These are phyloP conservation scores for Blastocystis sp. DNA, from an alignment of 352 stramenopile genomes.

Conservation along the genomic window DNA sequence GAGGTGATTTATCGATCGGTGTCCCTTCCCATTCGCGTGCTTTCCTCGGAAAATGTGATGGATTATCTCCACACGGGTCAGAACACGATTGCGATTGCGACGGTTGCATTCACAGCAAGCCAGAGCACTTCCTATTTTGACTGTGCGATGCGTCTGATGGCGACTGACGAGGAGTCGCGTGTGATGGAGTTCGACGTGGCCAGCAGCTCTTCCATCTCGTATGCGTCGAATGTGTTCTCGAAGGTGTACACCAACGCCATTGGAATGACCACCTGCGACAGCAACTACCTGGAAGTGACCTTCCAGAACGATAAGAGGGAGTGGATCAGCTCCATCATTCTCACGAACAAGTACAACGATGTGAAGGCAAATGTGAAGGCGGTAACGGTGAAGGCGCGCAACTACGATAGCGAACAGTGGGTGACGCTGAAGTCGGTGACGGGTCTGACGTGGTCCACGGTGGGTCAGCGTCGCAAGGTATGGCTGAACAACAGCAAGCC, in stretches of 20 bases:
- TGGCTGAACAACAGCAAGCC: background rate
- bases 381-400: background rate
- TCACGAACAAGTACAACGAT: background rate
- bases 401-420: background rate
- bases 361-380: background rate
- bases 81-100: constrained; percentile 35
- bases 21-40: background rate
- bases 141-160: background rate
- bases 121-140: background rate
- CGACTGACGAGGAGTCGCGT: background rate
- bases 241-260: background rate
- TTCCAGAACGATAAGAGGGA: background rate
- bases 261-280: background rate
- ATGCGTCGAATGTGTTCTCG: background rate
- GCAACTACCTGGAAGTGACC: background rate
- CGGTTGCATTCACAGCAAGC: background rate
- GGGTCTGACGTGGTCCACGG: background rate
- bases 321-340: background rate
- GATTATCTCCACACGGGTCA: background rate
- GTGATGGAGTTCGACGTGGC: background rate
- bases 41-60: background rate
- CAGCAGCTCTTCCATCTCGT: background rate
- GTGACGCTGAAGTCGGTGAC: background rate
- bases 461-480: background rate
- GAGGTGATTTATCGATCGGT: background rate